Evolutionary conservation across 768 basidiomycete species (phyloP), one percentile per base, ranked within the genome.

Genomic region (Tremella fuciformis): DNA sequence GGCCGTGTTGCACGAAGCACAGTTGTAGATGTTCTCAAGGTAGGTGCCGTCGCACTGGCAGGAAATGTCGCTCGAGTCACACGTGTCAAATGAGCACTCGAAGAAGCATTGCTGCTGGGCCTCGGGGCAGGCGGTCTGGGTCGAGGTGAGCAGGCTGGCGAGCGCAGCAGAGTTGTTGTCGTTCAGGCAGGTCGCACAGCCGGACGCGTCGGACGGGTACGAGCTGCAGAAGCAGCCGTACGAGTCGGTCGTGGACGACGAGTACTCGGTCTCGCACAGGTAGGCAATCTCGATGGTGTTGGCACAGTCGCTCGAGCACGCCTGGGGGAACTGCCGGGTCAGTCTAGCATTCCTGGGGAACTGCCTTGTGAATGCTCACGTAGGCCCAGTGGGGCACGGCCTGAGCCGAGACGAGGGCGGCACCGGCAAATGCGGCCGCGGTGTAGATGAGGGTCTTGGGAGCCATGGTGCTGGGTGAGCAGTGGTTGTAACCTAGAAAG

Each of bases 211-310:
- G 50, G 70, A 61, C 11, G 74, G 73, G 62, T 67, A 58, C 34
- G 62, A 60, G 64, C 59, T 58, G 49, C 76, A 77, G 73, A 73
- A 76, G 59, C 76, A 77, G 11, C 66, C 73, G 61, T 71, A 71
- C 58, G 71, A 58, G 55, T 66, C 58, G 29, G 65, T 65, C 24
- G 60, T 46, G 34, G 44, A 50, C 13, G 40, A 46, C 29, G 37
- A 53, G 59, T 60, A 63, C 57, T 65, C 54, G 22, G 53, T 55
- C 69, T 58, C 50, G 54, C 76, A 77, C 22, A 69, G 62, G 59
- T 63, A 64, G 16, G 66, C 60, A n/a, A 64, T 49, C 62, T 74
- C 52, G 57, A 74, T 58, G 34, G 66, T 68, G 22, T 57, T 40
- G 13, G 68, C 56, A 62, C 75, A 76, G 15, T 66, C 52, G 13